These are phyloP conservation scores for Venturia carpophila DNA, from an alignment of 2,329 filamentous ascomycete species.

Conservation along the genomic window DNA sequence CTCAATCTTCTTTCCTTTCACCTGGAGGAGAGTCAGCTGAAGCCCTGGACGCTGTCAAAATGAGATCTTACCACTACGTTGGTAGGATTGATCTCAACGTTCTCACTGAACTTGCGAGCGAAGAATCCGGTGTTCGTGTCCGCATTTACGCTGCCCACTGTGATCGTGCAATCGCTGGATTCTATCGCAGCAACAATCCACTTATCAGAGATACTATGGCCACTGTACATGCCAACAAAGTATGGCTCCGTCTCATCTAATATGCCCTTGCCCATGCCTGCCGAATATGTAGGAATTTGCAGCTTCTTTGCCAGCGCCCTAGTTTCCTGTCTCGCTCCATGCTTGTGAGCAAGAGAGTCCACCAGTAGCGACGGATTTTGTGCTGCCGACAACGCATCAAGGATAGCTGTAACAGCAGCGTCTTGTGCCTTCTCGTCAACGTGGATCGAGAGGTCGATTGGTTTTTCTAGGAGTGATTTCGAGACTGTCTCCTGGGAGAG, in stretches of 20 bases:
- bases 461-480: constrained; percentile 29
- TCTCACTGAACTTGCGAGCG: constrained; percentile 29
- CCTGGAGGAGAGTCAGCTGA: constrained; percentile 19
- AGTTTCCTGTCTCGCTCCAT: constrained; percentile 31
- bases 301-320: constrained; percentile 30
- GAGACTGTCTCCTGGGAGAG: constrained; percentile 32
- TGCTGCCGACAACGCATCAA: constrained; percentile 28
- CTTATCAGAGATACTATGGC: constrained; percentile 29
- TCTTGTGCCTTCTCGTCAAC: constrained; percentile 26
- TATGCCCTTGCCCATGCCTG: constrained; percentile 38
- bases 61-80: constrained; percentile 28
- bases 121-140: constrained; percentile 39
- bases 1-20: constrained; percentile 28
- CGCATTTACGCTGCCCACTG: constrained; percentile 34
- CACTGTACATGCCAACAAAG: constrained; percentile 37
- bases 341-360: constrained; percentile 34
- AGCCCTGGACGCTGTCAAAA: neutral
- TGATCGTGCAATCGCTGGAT: constrained; percentile 31
- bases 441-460: constrained; percentile 30
- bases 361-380: constrained; percentile 33
- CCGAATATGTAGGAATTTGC: constrained; percentile 32
- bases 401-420: constrained; percentile 30
- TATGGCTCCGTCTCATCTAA: constrained; percentile 36
- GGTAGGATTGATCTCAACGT: constrained; percentile 32
- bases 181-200: constrained; percentile 33